phyloP scores from a whole-genome alignment of 2,329 filamentous ascomycete genomes.

The Fusarium mundagurra region DNA sequence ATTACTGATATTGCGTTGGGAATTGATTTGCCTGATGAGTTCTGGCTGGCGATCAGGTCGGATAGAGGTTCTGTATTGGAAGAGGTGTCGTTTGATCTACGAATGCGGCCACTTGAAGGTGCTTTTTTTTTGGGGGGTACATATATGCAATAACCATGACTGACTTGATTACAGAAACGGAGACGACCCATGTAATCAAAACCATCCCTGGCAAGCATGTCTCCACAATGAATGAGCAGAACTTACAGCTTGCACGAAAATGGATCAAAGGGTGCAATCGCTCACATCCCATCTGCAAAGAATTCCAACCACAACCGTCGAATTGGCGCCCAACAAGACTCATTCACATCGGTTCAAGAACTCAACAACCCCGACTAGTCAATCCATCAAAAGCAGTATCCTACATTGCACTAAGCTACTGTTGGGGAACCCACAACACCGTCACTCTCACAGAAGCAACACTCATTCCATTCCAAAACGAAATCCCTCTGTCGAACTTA shows the following conservation, averaged over 20 bases:
- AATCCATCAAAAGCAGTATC: fast-evolving
- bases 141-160: too few relatives aligned
- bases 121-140: too few relatives aligned
- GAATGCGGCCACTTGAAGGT: neutral
- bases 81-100: neutral
- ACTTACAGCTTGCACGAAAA: neutral
- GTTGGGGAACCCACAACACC: neutral
- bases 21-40: neutral
- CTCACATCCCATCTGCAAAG: neutral
- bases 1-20: neutral
- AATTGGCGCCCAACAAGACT: slow-evolving; percentile 4
- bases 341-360: neutral
- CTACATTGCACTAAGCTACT: neutral
- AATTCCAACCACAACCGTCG: neutral
- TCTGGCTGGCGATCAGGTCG: neutral
- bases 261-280: neutral
- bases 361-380: neutral
- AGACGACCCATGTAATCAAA: neutral
- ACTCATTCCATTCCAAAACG: neutral
- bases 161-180: neutral
- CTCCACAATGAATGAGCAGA: neutral
- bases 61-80: neutral
- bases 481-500: neutral
- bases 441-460: neutral
- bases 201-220: neutral